Conservation (phyloP, 2,329 filamentous ascomycete genomes). For the Calonectria fujianensis region DNA sequence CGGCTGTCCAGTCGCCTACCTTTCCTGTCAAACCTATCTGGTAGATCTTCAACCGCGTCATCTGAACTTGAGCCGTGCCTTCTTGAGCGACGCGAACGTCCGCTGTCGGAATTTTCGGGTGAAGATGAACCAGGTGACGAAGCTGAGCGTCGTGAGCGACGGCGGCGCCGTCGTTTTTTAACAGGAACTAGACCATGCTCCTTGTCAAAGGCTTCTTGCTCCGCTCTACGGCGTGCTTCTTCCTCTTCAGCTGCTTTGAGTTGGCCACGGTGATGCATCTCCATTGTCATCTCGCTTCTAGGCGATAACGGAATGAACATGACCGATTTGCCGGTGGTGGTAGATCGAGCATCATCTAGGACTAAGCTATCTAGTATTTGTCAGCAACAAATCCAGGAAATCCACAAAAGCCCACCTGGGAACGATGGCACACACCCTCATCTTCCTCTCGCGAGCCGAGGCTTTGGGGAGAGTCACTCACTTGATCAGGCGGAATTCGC, state of each 20-base stretch:
- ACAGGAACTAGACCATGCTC: slow-evolving; percentile 46
- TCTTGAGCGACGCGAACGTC: slow-evolving; percentile 49
- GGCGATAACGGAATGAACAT: slow-evolving; percentile 70
- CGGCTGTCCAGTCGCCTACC: slow-evolving; percentile 63
- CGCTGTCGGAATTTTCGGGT: slow-evolving; percentile 56
- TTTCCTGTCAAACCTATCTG: slow-evolving; percentile 68
- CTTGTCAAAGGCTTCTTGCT: slow-evolving; percentile 46
- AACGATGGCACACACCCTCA: slow-evolving; percentile 63
- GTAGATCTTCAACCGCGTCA: slow-evolving; percentile 65
- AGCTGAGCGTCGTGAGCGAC: slow-evolving; percentile 47
- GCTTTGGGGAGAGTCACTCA: slow-evolving; percentile 64
- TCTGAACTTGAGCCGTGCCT: slow-evolving; percentile 53
- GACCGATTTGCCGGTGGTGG: slow-evolving; percentile 62
- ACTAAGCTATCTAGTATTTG: slow-evolving; percentile 57
- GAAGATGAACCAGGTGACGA: slow-evolving; percentile 57
- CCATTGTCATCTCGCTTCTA: slow-evolving; percentile 67
- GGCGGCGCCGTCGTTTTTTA: slow-evolving; percentile 34
- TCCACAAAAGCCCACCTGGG: slow-evolving; percentile 45
- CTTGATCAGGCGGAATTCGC: slow-evolving; percentile 64
- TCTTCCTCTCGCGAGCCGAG: slow-evolving; percentile 54
- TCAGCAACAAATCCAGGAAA: slow-evolving; percentile 47
- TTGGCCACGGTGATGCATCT: slow-evolving; percentile 62
- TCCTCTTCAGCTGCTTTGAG: slow-evolving; percentile 53
- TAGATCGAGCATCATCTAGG: slow-evolving; percentile 41
- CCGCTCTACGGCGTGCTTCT: slow-evolving; percentile 43